Percentiles rank a stretch among this genome's conserved stretches.
Evolutionary conservation across 805 yeast species (phyloP).

Genomic region (Zygoascus flipseniorum): DNA sequence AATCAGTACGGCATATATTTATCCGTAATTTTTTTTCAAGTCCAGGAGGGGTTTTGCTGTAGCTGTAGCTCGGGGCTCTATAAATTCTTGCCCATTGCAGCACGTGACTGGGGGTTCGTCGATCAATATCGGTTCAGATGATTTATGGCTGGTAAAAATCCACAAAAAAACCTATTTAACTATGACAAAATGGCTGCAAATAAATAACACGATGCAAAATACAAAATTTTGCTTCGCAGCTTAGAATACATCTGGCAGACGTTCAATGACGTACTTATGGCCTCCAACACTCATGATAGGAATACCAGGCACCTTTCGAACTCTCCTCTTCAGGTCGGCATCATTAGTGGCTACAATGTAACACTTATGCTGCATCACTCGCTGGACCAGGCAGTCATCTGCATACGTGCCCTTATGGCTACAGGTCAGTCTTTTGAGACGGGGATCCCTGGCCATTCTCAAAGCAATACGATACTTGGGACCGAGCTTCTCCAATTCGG

Average conservation of each 20-base stretch:
- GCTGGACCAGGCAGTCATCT: conserved; percentile 89
- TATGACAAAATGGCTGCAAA: too few species aligned
- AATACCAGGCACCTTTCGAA: conserved; percentile 94
- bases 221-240: background rate
- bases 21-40: too few species aligned
- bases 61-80: too few species aligned
- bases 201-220: background rate
- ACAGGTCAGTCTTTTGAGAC: conserved; percentile 79
- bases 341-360: conserved; percentile 96
- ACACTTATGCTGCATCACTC: conserved; percentile 94
- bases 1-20: too few species aligned
- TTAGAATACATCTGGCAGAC: conserved; percentile 75
- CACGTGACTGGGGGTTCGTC: too few species aligned
- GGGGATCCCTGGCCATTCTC: conserved; percentile 85
- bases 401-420: conserved; percentile 96
- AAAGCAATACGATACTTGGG: conserved; percentile 91
- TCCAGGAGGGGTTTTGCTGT: too few species aligned
- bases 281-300: conserved; percentile 96
- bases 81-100: too few species aligned
- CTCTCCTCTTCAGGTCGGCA: conserved; percentile 89
- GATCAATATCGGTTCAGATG: too few species aligned
- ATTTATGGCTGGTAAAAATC: too few species aligned
- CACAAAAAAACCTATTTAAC: too few species aligned
- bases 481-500: conserved; percentile 93
- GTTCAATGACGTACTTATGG: conserved; percentile 84